Conservation (phyloP, 768 basidiomycete species). For the Termitomyces sp. region DNA sequence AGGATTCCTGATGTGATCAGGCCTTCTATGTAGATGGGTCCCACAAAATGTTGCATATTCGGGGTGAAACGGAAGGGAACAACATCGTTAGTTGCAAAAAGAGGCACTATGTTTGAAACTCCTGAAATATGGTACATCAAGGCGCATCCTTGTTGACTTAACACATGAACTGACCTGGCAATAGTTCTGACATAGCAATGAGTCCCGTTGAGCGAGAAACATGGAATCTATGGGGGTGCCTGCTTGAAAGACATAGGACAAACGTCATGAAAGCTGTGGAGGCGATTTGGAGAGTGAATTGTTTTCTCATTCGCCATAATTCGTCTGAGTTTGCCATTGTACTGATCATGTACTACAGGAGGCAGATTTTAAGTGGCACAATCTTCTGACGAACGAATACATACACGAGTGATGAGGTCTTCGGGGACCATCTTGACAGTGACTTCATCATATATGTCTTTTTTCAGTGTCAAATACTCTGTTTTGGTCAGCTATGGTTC, state of each 20-base stretch:
- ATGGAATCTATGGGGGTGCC: constrained; percentile 81
- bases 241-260: constrained; percentile 75
- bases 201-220: constrained; percentile 85
- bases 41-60: constrained; percentile 91
- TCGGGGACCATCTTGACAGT: constrained; percentile 85
- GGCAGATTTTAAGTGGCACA: not conserved
- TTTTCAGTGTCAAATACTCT: constrained; percentile 67
- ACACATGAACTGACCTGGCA: constrained; percentile 55
- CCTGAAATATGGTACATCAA: constrained; percentile 20
- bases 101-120: constrained; percentile 38
- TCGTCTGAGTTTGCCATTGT: constrained; percentile 81
- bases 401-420: constrained; percentile 75
- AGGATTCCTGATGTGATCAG: constrained; percentile 81
- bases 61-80: constrained; percentile 98
- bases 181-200: constrained; percentile 88
- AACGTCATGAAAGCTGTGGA: constrained; percentile 91
- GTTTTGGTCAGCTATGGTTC: constrained; percentile 47
- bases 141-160: not conserved
- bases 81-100: constrained; percentile 75
- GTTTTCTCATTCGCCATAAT: constrained; percentile 96
- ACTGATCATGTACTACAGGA: constrained; percentile 76
- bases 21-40: constrained; percentile 86
- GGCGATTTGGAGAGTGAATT: constrained; percentile 88
- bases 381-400: constrained; percentile 13
- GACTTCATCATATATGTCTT: constrained; percentile 87